Percentiles rank a stretch among this genome's conserved stretches.
Conservation (phyloP, 139 green algal species). For the Spirogloea muscicola region DNA sequence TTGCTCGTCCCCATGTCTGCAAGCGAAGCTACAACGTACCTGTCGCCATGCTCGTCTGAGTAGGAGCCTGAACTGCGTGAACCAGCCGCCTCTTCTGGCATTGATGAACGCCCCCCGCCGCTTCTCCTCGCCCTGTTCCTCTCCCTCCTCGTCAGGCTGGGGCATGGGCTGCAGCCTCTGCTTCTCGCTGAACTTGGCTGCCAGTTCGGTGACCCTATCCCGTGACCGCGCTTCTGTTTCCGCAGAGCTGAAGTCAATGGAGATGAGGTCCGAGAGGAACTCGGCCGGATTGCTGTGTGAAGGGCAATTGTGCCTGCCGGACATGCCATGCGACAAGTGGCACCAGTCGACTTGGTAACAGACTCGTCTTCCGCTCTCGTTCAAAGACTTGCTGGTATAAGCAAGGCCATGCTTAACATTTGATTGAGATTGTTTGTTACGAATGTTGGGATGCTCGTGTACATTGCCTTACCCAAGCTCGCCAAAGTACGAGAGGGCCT, state of each 20-base stretch:
- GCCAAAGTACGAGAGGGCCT: constrained; percentile 66
- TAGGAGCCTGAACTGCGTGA: constrained; percentile 22
- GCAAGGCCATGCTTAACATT: neutral
- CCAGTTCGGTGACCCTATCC: constrained; percentile 50
- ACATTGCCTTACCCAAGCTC: constrained; percentile 49
- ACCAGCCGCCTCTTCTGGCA: neutral
- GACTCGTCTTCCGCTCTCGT: too few relatives aligned
- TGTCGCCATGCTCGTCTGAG: constrained; percentile 12
- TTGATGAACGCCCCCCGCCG: neutral
- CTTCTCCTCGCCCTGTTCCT: neutral
- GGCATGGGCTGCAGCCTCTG: neutral
- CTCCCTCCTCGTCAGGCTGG: neutral
- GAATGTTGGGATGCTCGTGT: neutral
- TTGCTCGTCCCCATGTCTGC: too few relatives aligned
- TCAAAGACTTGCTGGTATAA: neutral
- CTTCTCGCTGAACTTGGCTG: constrained; percentile 5
- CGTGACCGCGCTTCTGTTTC: constrained; percentile 55
- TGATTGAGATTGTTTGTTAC: too few relatives aligned
- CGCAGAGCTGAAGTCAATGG: constrained; percentile 63
- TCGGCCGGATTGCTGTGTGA: constrained; percentile 56
- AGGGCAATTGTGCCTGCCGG: constrained; percentile 30
- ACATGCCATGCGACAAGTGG: too few relatives aligned
- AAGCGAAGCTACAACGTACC: too few relatives aligned
- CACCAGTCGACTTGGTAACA: too few relatives aligned
- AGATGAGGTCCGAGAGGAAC: constrained; percentile 86